Evolutionary conservation across 2,329 filamentous ascomycete genomes (phyloP).

Genomic region (Mollisia scopiformis): DNA sequence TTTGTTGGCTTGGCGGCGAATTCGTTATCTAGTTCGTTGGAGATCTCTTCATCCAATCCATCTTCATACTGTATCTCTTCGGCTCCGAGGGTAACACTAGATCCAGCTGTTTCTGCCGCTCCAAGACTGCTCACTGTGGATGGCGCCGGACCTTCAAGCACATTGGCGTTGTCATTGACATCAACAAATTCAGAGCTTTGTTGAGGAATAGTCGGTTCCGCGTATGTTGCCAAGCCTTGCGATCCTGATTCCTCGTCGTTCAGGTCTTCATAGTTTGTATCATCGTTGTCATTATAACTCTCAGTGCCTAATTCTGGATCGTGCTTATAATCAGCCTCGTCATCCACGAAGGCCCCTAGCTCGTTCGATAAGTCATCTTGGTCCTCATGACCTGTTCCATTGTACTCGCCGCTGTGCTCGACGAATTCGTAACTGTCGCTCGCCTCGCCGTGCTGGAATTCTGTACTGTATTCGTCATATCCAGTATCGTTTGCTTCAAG

Average conservation of each 20-base stretch:
- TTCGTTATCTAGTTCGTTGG: constrained; percentile 33
- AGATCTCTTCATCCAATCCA: constrained; percentile 37
- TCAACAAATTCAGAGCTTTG: not conserved
- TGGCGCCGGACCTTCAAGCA: not conserved
- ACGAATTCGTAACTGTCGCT: not conserved
- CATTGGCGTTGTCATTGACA: not conserved
- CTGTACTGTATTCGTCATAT: constrained; percentile 33
- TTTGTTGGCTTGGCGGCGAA: not conserved
- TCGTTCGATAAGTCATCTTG: not conserved
- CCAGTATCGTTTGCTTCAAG: constrained; percentile 41
- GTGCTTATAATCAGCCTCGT: constrained; percentile 19
- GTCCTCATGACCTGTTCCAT: not conserved
- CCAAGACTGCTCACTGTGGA: constrained; percentile 14
- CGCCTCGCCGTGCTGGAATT: not conserved
- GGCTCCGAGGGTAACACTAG: constrained; percentile 39
- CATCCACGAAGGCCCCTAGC: constrained; percentile 1
- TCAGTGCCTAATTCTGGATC: not conserved
- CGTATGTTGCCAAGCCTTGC: not conserved
- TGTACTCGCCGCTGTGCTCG: not conserved
- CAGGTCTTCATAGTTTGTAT: not conserved
- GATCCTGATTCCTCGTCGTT: not conserved
- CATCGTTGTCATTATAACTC: not conserved
- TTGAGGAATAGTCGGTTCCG: not conserved
- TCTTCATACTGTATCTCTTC: constrained; percentile 40
- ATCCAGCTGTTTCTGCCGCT: constrained; percentile 31